Conservation (phyloP, 1,284 basidiomycete genomes). For the Meripilus lineatus region DNA sequence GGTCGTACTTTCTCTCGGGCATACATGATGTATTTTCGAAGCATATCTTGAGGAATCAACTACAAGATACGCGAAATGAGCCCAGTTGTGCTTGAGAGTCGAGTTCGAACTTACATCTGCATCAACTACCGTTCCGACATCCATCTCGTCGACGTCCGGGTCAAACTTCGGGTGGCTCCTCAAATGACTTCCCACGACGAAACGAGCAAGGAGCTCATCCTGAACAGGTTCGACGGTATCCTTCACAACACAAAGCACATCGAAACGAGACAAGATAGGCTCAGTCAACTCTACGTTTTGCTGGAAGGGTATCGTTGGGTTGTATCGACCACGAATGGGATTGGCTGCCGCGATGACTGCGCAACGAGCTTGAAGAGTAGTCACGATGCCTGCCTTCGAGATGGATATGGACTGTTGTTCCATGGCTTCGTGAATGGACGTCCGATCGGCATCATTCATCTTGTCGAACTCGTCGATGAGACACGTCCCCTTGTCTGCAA, state of each 20-base stretch:
- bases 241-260: slow-evolving; percentile 97
- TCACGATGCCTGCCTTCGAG: slow-evolving; percentile 98
- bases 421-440: slow-evolving; percentile 99
- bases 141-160: slow-evolving; percentile 78
- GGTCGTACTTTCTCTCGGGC: slow-evolving; percentile 90
- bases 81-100: neutral
- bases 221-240: slow-evolving; percentile 95
- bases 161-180: slow-evolving; percentile 94
- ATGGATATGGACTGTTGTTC: slow-evolving; percentile 99
- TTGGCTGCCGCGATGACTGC: slow-evolving; percentile 98
- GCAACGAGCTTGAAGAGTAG: slow-evolving; percentile 93
- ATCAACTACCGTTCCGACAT: slow-evolving; percentile 85
- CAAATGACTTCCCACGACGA: slow-evolving; percentile 95
- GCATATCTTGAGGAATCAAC: slow-evolving; percentile 95
- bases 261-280: slow-evolving; percentile 98
- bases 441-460: slow-evolving; percentile 98
- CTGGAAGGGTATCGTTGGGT: slow-evolving; percentile 96
- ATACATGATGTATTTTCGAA: slow-evolving; percentile 99
- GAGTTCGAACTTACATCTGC: slow-evolving; percentile 67
- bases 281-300: slow-evolving; percentile 99
- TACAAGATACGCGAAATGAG: slow-evolving; percentile 29
- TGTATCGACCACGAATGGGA: slow-evolving; percentile 93
- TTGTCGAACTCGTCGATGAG: slow-evolving; percentile 99
- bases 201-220: slow-evolving; percentile 94
- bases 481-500: slow-evolving; percentile 98